Percentiles rank a stretch among this genome's conserved stretches.
Conservation (phyloP, 2,329 filamentous ascomycete genomes). For the Cercospora janseana region DNA sequence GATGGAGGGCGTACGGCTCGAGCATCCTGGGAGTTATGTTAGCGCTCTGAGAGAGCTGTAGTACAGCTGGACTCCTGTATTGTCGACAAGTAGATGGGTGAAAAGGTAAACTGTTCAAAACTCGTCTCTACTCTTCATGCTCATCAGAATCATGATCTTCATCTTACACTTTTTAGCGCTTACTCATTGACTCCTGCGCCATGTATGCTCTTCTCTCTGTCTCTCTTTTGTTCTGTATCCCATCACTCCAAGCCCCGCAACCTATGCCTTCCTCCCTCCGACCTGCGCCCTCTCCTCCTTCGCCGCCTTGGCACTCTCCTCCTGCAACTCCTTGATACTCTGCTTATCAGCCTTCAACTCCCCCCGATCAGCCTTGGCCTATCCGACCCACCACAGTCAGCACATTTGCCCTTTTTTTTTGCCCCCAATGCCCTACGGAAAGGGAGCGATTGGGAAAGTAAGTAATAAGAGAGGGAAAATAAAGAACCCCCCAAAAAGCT, state of each 20-base stretch:
- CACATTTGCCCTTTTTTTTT: too few relatives aligned
- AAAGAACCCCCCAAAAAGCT: too few relatives aligned
- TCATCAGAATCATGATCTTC: not conserved
- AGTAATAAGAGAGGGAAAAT: not conserved
- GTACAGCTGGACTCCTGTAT: not conserved
- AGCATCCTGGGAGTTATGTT: conserved; percentile 43
- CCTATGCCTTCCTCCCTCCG: too few relatives aligned
- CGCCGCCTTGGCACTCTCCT: conserved; percentile 37
- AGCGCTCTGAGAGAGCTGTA: conserved; percentile 35
- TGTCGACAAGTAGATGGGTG: not conserved
- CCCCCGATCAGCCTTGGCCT: conserved; percentile 41
- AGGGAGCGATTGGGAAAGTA: too few relatives aligned
- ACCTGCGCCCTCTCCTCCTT: conserved; percentile 27
- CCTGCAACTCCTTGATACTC: conserved; percentile 37
- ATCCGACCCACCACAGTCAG: not conserved
- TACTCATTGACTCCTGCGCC: not conserved
- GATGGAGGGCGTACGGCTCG: conserved; percentile 60
- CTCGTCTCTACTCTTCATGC: too few relatives aligned
- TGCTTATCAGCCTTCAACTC: conserved; percentile 33
- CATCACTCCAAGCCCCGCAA: too few relatives aligned
- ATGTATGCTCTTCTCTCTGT: not conserved
- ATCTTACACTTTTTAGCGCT: conserved; percentile 4
- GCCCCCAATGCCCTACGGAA: too few relatives aligned
- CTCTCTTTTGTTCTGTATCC: not conserved
- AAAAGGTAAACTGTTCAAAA: too few relatives aligned